Conservation (phyloP, 2,329 filamentous ascomycete species). For the Colletotrichum nymphaeae region DNA sequence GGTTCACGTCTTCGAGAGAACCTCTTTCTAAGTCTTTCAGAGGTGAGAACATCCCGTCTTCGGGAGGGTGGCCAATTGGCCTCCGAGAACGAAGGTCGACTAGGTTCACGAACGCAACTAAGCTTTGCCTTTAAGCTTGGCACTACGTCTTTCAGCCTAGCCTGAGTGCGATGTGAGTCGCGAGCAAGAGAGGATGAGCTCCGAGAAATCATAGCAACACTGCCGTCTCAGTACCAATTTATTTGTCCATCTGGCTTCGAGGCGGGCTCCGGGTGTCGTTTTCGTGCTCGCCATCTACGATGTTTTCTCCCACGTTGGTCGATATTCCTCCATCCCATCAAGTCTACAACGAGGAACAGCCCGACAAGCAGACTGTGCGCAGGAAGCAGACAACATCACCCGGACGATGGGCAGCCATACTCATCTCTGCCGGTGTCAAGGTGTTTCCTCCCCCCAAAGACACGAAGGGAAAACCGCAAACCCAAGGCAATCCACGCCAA, state of each 20-base stretch:
- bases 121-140: background rate
- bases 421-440: background rate
- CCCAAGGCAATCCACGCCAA: background rate
- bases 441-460: background rate
- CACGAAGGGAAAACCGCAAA: background rate
- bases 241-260: background rate
- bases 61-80: background rate
- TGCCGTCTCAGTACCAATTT: background rate
- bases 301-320: background rate
- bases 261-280: background rate
- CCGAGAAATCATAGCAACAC: background rate
- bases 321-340: background rate
- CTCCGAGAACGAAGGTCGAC: slow-evolving; percentile 4
- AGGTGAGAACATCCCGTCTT: background rate
- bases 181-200: background rate
- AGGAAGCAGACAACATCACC: background rate
- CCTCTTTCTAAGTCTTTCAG: background rate
- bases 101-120: background rate
- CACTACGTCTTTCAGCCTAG: background rate
- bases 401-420: background rate
- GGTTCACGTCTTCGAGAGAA: background rate
- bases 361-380: background rate
- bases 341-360: background rate
- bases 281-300: background rate
- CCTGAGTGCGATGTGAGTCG: background rate